Conservation (phyloP, 2,329 filamentous ascomycete species). For the Triangularia verruculosa region DNA sequence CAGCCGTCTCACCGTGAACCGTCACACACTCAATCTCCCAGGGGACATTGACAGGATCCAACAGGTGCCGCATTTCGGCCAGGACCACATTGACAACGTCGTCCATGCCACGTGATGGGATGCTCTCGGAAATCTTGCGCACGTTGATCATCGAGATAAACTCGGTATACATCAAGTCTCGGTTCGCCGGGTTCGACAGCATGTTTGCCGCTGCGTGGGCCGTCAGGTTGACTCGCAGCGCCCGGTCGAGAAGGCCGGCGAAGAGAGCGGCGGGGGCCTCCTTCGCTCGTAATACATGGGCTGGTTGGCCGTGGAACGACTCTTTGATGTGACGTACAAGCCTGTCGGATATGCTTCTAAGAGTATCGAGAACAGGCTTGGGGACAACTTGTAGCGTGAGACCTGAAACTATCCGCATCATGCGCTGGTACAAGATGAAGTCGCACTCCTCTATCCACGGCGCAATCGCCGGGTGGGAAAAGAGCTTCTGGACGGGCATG, state of each 20-base stretch:
- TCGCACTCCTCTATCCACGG: constrained; percentile 96
- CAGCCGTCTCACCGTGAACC: constrained; percentile 56
- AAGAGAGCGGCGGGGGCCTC: constrained; percentile 87
- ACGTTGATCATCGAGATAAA: constrained; percentile 69
- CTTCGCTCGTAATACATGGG: constrained; percentile 83
- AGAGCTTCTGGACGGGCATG: constrained; percentile 91
- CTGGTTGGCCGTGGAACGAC: constrained; percentile 80
- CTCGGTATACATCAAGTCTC: constrained; percentile 93
- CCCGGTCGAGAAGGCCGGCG: constrained; percentile 77
- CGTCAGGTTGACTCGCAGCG: constrained; percentile 86
- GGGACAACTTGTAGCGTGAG: constrained; percentile 89
- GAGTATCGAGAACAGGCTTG: constrained; percentile 78
- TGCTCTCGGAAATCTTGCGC: constrained; percentile 61
- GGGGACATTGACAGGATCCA: constrained; percentile 65
- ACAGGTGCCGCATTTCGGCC: constrained; percentile 64
- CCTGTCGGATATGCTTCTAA: constrained; percentile 80
- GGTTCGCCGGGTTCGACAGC: constrained; percentile 81
- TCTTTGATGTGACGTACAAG: constrained; percentile 79
- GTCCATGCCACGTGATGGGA: constrained; percentile 63
- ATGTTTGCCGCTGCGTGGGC: constrained; percentile 93
- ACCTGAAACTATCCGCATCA: constrained; percentile 88
- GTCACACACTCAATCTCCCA: constrained; percentile 63
- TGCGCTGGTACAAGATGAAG: constrained; percentile 92
- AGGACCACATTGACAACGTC: constrained; percentile 62
- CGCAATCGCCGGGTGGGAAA: constrained; percentile 75